Evolutionary conservation across 2,329 filamentous ascomycete species (phyloP), one percentile per base, ranked within the genome.

Genomic region (Massarina eburnea): DNA sequence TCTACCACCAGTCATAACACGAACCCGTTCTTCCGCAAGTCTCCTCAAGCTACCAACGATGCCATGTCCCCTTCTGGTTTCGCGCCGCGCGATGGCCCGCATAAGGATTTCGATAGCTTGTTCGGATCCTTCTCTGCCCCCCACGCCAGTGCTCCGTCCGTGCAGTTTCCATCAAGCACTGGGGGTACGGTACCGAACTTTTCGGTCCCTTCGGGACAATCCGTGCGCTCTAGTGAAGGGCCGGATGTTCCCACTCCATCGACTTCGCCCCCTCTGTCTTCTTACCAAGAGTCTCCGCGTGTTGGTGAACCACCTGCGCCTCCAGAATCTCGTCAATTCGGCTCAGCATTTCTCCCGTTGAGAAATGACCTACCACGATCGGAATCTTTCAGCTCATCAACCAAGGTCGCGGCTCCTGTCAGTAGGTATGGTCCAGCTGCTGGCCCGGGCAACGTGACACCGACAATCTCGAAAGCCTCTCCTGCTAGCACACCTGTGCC

Each of bases 21-120:
- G 62, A 99, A 99, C 67, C 94, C 94, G 1, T 99, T 99, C 77
- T 96, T 96, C 76, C 85, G 90, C 62, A 80, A 78, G 46, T 73
- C 76, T 6, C 71, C 76, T n/a, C 75, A 73, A 9, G 63, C 71
- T 7, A 70, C 75, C 29, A 78, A 81, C 7, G 76, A 74, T 29
- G 74, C 76, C 33, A 73, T 76, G 59, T 75, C 78, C 15, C 75
- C 73, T 20, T 75, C 76, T 35, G 73, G 78, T 2, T 78, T 78
- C 49, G 64, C 71, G 20, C 34, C 17, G 4, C 64, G 65, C 8
- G 65, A 73, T 8, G 64, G 66, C 18, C 63, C 68, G n/a, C 62
- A 67, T 47, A 67, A 69, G 49, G 66, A 70, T 45, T 95, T 95
- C 68, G 89, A 95, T 64, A 91, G 87, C 61, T 84, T 96, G 35